phyloP scores from a whole-genome alignment of 2,329 filamentous ascomycete species.

The Cercospora canescens region DNA sequence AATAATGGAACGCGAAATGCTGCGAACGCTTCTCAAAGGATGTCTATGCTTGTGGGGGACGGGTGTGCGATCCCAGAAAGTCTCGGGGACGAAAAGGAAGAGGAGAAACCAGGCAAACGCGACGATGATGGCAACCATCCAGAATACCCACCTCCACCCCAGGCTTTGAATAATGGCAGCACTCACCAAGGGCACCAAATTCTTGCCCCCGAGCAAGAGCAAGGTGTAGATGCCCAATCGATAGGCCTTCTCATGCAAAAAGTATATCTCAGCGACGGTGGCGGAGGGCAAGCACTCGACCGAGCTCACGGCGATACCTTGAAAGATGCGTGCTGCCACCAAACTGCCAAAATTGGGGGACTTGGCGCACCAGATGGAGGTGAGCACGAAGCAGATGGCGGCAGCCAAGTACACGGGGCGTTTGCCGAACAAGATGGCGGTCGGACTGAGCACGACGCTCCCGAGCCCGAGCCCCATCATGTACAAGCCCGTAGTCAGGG shows the following conservation, averaged over 20 bases:
- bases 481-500: slow-evolving; percentile 86
- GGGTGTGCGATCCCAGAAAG: slow-evolving; percentile 89
- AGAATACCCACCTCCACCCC: slow-evolving; percentile 64
- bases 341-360: slow-evolving; percentile 80
- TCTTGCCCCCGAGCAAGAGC: slow-evolving; percentile 79
- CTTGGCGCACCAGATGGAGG: slow-evolving; percentile 81
- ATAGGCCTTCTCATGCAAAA: slow-evolving; percentile 89
- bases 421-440: slow-evolving; percentile 88
- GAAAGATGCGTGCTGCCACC: slow-evolving; percentile 78
- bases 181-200: slow-evolving; percentile 81
- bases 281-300: slow-evolving; percentile 92
- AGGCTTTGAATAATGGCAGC: slow-evolving; percentile 77
- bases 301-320: slow-evolving; percentile 83
- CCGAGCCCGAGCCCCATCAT: slow-evolving; percentile 92
- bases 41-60: slow-evolving; percentile 42
- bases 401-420: slow-evolving; percentile 83
- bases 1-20: slow-evolving; percentile 18
- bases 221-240: slow-evolving; percentile 92
- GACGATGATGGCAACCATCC: slow-evolving; percentile 80
- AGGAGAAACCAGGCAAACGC: slow-evolving; percentile 69
- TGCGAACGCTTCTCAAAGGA: slow-evolving; percentile 23
- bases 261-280: slow-evolving; percentile 95
- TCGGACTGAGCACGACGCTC: slow-evolving; percentile 81
- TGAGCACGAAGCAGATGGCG: slow-evolving; percentile 72
- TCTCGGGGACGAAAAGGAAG: slow-evolving; percentile 91